A percentile compares a stretch with the other conserved stretches of the same genome.
phyloP scores from a whole-genome alignment of 768 basidiomycete genomes.

The Mycena haematopus region DNA sequence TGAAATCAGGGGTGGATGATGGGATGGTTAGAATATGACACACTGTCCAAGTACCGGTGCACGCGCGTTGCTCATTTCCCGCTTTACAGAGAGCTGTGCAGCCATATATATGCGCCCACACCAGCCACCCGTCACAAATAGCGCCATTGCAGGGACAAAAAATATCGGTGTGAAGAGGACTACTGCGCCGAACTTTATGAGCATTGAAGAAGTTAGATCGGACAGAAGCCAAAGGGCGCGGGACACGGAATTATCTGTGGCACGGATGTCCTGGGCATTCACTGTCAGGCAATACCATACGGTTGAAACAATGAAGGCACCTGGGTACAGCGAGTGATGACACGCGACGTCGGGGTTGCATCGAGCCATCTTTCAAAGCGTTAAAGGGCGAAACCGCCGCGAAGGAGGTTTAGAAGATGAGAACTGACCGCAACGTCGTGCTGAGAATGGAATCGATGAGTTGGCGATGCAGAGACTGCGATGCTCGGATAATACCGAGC shows the following conservation, averaged over 20 bases:
- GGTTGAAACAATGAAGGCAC: neutral
- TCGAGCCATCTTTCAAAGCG: conserved; percentile 52
- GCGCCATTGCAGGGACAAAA: conserved; percentile 47
- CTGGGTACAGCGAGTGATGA: conserved; percentile 66
- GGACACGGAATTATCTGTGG: conserved; percentile 16
- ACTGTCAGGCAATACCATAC: neutral
- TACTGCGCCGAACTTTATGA: conserved; percentile 47
- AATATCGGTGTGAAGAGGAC: conserved; percentile 54
- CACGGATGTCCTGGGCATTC: conserved; percentile 7
- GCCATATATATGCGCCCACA: conserved; percentile 53
- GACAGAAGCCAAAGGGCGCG: conserved; percentile 12
- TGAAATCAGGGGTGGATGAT: conserved; percentile 33
- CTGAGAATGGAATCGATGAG: conserved; percentile 61
- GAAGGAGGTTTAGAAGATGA: neutral
- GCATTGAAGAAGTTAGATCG: conserved; percentile 8
- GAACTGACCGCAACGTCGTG: conserved; percentile 61
- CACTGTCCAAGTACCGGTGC: conserved; percentile 45
- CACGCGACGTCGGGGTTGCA: conserved; percentile 54
- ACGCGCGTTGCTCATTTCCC: conserved; percentile 53
- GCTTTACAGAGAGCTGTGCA: conserved; percentile 55
- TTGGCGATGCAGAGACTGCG: conserved; percentile 55
- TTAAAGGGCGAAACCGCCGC: no score
- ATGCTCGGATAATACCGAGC: conserved; percentile 58
- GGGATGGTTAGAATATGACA: conserved; percentile 30
- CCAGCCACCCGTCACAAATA: conserved; percentile 50